Percentiles rank a stretch among this genome's conserved stretches.
Conservation (phyloP, 768 basidiomycete genomes). For the Amanita rimosa region DNA sequence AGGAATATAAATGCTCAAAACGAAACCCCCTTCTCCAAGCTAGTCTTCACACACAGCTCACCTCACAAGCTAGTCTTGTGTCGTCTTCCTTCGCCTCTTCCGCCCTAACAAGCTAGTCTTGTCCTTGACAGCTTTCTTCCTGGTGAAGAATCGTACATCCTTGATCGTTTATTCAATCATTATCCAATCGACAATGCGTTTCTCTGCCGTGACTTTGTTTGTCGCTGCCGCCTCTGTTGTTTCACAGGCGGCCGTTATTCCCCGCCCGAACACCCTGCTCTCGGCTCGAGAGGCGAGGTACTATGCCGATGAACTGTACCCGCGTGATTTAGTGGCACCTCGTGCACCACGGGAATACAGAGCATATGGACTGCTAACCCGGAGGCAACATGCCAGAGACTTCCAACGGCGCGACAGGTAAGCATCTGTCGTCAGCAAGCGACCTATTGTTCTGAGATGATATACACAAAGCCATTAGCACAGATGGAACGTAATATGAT, state of each 20-base stretch:
- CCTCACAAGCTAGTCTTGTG: conserved; percentile 25
- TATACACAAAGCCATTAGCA: background rate
- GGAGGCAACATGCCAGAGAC: conserved; percentile 4
- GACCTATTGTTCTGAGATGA: background rate
- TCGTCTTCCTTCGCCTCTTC: conserved; percentile 11
- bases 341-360: background rate
- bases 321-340: conserved; percentile 4
- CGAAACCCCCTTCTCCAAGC: conserved; percentile 13
- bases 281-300: conserved; percentile 14
- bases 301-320: conserved; percentile 12
- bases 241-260: conserved; percentile 17
- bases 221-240: conserved; percentile 14
- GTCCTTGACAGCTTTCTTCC: conserved; percentile 13
- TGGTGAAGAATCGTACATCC: conserved; percentile 12
- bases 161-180: background rate
- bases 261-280: conserved; percentile 13
- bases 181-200: conserved; percentile 17
- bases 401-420: background rate
- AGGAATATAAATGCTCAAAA: background rate
- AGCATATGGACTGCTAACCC: background rate
- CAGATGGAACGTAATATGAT: background rate
- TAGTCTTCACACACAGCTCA: conserved; percentile 21
- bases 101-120: conserved; percentile 4
- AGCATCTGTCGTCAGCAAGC: background rate
- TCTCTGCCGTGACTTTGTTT: conserved; percentile 11